Percentiles rank a stretch among this genome's conserved stretches.
phyloP scores from a whole-genome alignment of 1,139 yeast genomes.

The Candida tunisiensis region DNA sequence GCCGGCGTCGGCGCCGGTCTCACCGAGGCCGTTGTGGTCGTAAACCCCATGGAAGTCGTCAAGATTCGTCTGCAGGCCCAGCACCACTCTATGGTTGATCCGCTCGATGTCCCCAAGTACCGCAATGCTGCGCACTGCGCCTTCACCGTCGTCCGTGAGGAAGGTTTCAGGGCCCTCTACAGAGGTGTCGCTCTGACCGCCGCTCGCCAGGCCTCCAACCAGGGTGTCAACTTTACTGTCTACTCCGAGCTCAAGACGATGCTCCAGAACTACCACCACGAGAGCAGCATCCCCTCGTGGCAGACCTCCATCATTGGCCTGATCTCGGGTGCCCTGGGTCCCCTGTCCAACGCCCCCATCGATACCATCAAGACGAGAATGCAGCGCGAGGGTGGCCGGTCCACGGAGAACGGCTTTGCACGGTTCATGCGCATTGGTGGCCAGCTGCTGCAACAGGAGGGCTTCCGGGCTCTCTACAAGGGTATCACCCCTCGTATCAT shows the following conservation, averaged over 20 bases:
- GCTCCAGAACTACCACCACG: conserved; percentile 43
- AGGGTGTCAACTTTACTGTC: conserved; percentile 95
- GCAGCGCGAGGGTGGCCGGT: conserved; percentile 67
- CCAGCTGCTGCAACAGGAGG: conserved; percentile 79
- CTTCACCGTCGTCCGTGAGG: conserved; percentile 71
- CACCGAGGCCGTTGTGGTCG: conserved; percentile 89
- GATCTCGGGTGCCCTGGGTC: conserved; percentile 93
- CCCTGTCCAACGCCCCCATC: conserved; percentile 92
- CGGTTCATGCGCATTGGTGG: conserved; percentile 70
- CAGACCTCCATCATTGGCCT: conserved; percentile 88
- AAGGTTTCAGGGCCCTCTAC: conserved; percentile 78
- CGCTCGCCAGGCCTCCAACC: conserved; percentile 96
- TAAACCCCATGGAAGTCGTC: conserved; percentile 94
- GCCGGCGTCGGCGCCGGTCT: conserved; percentile 98
- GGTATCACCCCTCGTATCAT: conserved; percentile 98
- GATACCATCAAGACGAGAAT: conserved; percentile 95
- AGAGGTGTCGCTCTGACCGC: conserved; percentile 94
- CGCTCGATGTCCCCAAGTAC: conserved; percentile 66
- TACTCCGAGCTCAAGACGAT: conserved; percentile 70
- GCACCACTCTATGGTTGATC: conserved; percentile 77
- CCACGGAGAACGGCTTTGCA: conserved; percentile 54
- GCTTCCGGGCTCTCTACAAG: conserved; percentile 72
- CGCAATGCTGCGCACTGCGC: conserved; percentile 89
- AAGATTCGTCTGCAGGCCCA: conserved; percentile 95
- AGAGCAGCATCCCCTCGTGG: conserved; percentile 74